Conservation (phyloP, 257 asterid species). For the Eustoma russellianum region DNA sequence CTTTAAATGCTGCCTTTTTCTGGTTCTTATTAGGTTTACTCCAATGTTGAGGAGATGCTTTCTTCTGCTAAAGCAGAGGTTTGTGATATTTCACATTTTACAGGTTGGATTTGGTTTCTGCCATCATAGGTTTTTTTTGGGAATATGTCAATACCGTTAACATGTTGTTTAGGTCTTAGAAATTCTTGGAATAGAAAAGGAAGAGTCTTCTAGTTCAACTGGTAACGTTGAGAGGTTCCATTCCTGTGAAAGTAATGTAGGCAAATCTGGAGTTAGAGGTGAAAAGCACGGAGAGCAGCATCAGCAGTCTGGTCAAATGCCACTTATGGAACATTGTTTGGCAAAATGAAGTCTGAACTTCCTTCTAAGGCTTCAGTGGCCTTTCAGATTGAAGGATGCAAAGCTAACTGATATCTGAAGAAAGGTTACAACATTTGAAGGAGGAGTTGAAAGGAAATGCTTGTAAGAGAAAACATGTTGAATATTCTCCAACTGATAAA, state of each 20-base stretch:
- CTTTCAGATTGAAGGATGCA: constrained; percentile 63
- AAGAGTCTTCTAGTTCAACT: constrained; percentile 38
- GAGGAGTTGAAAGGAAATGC: constrained; percentile 85
- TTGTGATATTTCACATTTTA: too few relatives aligned
- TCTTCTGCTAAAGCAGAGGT: constrained; percentile 70
- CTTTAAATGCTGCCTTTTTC: too few relatives aligned
- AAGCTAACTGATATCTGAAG: constrained; percentile 71
- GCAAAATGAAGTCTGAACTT: constrained; percentile 53
- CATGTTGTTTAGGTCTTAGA: constrained; percentile 61
- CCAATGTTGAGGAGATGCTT: constrained; percentile 70
- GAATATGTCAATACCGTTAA: constrained; percentile 1
- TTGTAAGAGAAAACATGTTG: constrained; percentile 69
- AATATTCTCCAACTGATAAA: constrained; percentile 38
- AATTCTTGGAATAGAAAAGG: constrained; percentile 58
- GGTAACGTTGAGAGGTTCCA: constrained; percentile 26
- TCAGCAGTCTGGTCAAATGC: constrained; percentile 41
- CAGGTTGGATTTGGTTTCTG: too few relatives aligned
- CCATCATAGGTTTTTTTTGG: too few relatives aligned
- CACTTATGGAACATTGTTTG: constrained; percentile 47
- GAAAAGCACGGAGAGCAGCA: constrained; percentile 54
- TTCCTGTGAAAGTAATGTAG: constrained; percentile 25
- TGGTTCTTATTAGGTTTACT: constrained; percentile 43
- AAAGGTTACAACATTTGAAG: constrained; percentile 58
- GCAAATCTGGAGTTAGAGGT: constrained; percentile 35
- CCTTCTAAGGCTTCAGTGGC: constrained; percentile 55